Evolutionary conservation across 306 rosid species (phyloP).

Genomic region (Prunus mume): DNA sequence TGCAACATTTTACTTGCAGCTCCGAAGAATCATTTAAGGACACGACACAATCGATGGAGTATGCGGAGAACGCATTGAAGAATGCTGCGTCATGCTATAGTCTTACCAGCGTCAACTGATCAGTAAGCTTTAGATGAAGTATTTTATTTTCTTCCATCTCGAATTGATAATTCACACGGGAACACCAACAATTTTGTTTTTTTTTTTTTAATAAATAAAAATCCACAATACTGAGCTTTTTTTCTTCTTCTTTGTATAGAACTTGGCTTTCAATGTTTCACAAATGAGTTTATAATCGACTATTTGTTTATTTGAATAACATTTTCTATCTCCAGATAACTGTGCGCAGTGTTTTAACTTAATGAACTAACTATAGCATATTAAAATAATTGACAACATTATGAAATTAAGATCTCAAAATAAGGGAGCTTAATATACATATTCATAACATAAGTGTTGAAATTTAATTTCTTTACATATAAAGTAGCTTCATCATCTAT

Average conservation of each 20-base stretch:
- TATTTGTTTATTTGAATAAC: background rate
- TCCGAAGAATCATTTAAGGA: slow-evolving; percentile 72
- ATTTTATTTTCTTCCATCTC: background rate
- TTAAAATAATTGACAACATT: background rate
- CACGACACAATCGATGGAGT: slow-evolving; percentile 47
- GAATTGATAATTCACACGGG: slow-evolving; percentile 5
- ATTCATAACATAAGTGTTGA: slow-evolving; percentile 5
- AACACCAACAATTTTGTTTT: slow-evolving; percentile 14
- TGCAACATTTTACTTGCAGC: slow-evolving; percentile 32
- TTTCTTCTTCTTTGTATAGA: background rate
- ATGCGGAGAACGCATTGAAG: slow-evolving; percentile 62
- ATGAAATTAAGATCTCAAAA: background rate
- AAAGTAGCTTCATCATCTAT: slow-evolving; percentile 28
- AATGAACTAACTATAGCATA: background rate
- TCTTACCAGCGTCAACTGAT: slow-evolving; percentile 62
- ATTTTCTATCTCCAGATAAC: background rate
- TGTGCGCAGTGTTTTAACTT: background rate
- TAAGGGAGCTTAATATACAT: background rate
- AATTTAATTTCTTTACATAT: slow-evolving; percentile 19
- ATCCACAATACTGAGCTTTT: slow-evolving; percentile 13
- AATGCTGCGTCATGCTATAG: slow-evolving; percentile 73
- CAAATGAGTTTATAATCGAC: background rate
- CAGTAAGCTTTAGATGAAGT: slow-evolving; percentile 19
- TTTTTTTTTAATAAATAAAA: background rate
- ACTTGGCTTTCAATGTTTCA: background rate